Evolutionary conservation across 441 rosid genomes (phyloP), one percentile per base, ranked within the genome.

Genomic region (Pelargonium australe): DNA sequence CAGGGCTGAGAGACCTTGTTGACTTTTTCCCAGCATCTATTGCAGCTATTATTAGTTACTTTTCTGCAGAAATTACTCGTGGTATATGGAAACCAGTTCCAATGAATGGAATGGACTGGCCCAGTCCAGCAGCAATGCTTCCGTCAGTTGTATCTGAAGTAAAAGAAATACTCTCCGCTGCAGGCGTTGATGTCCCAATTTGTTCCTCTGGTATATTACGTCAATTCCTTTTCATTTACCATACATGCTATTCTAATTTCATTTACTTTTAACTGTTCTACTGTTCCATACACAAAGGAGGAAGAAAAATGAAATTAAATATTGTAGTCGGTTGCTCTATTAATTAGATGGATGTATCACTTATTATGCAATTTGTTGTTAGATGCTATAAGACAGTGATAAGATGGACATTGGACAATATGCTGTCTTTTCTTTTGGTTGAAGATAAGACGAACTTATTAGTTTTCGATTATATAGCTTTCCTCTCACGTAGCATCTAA

Each of bases 41-140:
- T 75, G 93, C 86, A 8, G 62, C 71, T 34, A 82, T 88, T 66
- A 71, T 86, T 68, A 88, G 79, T 77, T 88, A 86, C 73, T 84
- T 86, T 62, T 71, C 87, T 51, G 89, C 90, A 41, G 93, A 88
- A 80, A 74, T 83, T 44, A 86, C 81, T 65, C 87, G 89, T 49
- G 93, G 90, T 67, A 75, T 80, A 40, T 86, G 90, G 93, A 82
- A 85, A 78, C 83, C 82, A 70, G 93, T 88, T 67, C 84, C 83
- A 11, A 88, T 88, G 90, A 88, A 88, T 76, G 90, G 93, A 73
- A 83, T 69, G 43, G 89, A 88, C 66, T 88, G 93, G 93, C 93
- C 90, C 37, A 88, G 90, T 82, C 93, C 90, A 60, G 77, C 83
- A 19, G 68, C 80, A 61, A 73, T 75, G 53, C 85, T 88, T 73